A percentile compares a stretch with the other conserved stretches of the same genome.
phyloP scores from a whole-genome alignment of 2,329 filamentous ascomycete species.

The Phyllosticta ampelicida region DNA sequence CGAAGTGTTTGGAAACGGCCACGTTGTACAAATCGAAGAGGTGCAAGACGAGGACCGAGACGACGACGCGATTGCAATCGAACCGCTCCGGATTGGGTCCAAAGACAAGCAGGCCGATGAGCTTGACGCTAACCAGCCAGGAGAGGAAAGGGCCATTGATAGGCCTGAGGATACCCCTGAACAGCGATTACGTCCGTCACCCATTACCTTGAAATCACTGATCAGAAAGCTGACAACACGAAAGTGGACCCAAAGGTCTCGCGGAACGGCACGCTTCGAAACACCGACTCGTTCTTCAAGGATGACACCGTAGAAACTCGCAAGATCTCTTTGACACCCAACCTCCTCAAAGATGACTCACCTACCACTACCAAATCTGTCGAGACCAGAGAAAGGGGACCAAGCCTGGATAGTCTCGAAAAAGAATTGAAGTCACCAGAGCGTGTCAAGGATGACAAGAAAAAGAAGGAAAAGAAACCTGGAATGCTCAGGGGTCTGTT shows the following conservation, averaged over 20 bases:
- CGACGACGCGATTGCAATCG: conserved; percentile 16
- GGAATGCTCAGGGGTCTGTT: conserved; percentile 62
- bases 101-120: conserved; percentile 17
- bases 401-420: conserved; percentile 67
- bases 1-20: conserved; percentile 26
- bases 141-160: conserved; percentile 27
- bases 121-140: conserved; percentile 25
- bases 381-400: conserved; percentile 38
- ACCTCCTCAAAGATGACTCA: conserved; percentile 72
- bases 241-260: conserved; percentile 38
- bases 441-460: conserved; percentile 59
- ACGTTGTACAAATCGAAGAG: conserved; percentile 23
- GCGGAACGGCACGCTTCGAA: conserved; percentile 75
- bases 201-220: neutral
- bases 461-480: conserved; percentile 58
- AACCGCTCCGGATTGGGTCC: conserved; percentile 27
- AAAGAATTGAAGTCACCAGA: conserved; percentile 55
- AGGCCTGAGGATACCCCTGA: conserved; percentile 47
- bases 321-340: conserved; percentile 94
- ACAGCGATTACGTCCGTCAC: conserved; percentile 40
- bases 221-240: neutral
- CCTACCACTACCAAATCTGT: conserved; percentile 22
- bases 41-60: conserved; percentile 26
- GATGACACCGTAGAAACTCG: conserved; percentile 91
- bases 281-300: conserved; percentile 95